Conservation (phyloP, 352 stramenopile species). For the Elongisporangium undulatum region DNA sequence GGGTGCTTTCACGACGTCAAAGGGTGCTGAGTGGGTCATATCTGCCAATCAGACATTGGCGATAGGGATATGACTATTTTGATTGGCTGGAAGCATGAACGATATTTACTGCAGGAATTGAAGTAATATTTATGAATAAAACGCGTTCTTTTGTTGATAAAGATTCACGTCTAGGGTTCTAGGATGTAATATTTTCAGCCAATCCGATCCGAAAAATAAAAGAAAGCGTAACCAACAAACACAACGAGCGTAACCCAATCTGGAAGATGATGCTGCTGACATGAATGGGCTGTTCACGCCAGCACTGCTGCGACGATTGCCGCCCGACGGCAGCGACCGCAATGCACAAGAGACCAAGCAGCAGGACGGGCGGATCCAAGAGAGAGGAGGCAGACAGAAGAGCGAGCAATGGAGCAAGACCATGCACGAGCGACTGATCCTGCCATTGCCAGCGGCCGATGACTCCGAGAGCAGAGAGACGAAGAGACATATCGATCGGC, state of each 20-base stretch:
- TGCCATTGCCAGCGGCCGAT: background rate
- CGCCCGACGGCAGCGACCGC: background rate
- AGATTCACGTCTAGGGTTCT: background rate
- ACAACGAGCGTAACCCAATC: background rate
- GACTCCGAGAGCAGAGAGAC: background rate
- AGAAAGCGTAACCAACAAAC: background rate
- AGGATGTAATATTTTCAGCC: background rate
- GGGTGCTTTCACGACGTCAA: background rate
- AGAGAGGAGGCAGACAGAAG: background rate
- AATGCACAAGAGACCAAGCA: background rate
- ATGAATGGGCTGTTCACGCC: background rate
- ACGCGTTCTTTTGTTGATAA: background rate
- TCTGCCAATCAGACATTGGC: background rate
- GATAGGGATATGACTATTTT: background rate
- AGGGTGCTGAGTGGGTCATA: background rate
- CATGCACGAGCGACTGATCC: background rate
- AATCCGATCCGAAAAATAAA: no score
- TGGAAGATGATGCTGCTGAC: background rate
- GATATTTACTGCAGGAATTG: background rate
- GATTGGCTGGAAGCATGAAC: background rate
- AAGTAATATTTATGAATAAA: background rate
- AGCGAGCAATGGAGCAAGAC: background rate
- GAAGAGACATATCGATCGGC: background rate
- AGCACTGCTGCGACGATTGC: background rate
- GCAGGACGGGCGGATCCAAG: background rate